A percentile compares a stretch with the other conserved stretches of the same genome.
phyloP scores from a whole-genome alignment of 2,329 filamentous ascomycete genomes.

The Scedosporium boydii region DNA sequence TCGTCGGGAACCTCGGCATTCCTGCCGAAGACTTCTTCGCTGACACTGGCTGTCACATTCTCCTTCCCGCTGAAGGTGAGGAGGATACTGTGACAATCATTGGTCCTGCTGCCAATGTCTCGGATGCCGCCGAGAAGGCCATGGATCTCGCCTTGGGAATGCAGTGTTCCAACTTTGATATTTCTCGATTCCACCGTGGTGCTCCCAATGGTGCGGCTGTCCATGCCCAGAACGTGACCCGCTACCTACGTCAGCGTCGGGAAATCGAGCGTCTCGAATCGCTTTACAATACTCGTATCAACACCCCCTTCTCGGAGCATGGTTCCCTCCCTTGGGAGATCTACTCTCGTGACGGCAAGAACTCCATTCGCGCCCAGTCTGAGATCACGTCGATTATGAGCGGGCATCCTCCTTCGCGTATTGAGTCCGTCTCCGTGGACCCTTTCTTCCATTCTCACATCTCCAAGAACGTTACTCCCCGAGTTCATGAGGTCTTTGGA shows the following conservation, averaged over 20 bases:
- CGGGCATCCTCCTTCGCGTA: constrained; percentile 63
- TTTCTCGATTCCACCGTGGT: constrained; percentile 68
- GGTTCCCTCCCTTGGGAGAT: constrained; percentile 76
- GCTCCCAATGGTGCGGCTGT: constrained; percentile 61
- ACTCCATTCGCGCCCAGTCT: constrained; percentile 62
- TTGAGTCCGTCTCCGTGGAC: constrained; percentile 59
- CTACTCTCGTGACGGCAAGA: constrained; percentile 79
- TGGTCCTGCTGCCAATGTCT: constrained; percentile 65
- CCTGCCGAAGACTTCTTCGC: constrained; percentile 78
- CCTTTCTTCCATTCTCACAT: constrained; percentile 72
- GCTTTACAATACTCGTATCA: constrained; percentile 76
- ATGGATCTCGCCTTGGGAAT: constrained; percentile 84
- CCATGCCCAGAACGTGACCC: constrained; percentile 78
- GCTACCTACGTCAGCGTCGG: constrained; percentile 74
- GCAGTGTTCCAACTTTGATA: constrained; percentile 74
- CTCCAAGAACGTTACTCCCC: constrained; percentile 51
- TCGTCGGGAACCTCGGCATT: constrained; percentile 74
- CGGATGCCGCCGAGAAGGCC: constrained; percentile 68
- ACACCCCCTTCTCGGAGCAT: constrained; percentile 61
- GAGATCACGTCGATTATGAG: constrained; percentile 67
- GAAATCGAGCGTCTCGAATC: constrained; percentile 77
- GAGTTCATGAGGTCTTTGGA: constrained; percentile 58
- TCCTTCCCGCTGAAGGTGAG: constrained; percentile 69
- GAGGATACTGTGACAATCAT: constrained; percentile 79
- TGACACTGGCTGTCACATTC: constrained; percentile 82